These are phyloP conservation scores for Ogataea allantospora DNA, from an alignment of 805 yeast genomes.

Conservation along the genomic window DNA sequence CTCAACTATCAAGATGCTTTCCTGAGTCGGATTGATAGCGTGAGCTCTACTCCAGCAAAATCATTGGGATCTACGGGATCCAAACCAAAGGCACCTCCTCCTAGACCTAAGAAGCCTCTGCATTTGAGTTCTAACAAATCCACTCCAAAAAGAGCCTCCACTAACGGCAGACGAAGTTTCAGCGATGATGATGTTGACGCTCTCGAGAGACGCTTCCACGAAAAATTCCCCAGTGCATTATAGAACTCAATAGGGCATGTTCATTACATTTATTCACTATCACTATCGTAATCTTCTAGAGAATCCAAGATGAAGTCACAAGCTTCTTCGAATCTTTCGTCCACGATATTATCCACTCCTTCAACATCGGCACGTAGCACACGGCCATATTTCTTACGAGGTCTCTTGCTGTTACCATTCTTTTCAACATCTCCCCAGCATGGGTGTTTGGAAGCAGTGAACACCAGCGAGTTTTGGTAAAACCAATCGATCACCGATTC, in stretches of 20 bases:
- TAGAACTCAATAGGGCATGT: constrained; percentile 20
- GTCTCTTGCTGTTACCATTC: constrained; percentile 51
- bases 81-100: constrained; percentile 37
- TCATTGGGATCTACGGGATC: constrained; percentile 11
- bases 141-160: constrained; percentile 11
- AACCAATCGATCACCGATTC: constrained; percentile 92
- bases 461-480: constrained; percentile 78
- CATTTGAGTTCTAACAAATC: constrained; percentile 42
- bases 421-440: constrained; percentile 64
- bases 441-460: constrained; percentile 69
- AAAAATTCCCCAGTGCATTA: constrained; percentile 61
- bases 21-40: constrained; percentile 11
- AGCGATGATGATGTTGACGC: constrained; percentile 49
- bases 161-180: constrained; percentile 3
- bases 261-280: constrained; percentile 26
- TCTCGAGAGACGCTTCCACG: constrained; percentile 54
- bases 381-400: constrained; percentile 88
- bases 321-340: constrained; percentile 82
- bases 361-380: constrained; percentile 73
- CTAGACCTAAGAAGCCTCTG: constrained; percentile 64
- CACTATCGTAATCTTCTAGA: constrained; percentile 61
- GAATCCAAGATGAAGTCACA: constrained; percentile 80
- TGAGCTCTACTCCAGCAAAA: background rate
- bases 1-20: constrained; percentile 10
- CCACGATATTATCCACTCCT: constrained; percentile 72